Evolutionary conservation across 139 green algal species (phyloP).

Genomic region (Coccomyxa sp.): DNA sequence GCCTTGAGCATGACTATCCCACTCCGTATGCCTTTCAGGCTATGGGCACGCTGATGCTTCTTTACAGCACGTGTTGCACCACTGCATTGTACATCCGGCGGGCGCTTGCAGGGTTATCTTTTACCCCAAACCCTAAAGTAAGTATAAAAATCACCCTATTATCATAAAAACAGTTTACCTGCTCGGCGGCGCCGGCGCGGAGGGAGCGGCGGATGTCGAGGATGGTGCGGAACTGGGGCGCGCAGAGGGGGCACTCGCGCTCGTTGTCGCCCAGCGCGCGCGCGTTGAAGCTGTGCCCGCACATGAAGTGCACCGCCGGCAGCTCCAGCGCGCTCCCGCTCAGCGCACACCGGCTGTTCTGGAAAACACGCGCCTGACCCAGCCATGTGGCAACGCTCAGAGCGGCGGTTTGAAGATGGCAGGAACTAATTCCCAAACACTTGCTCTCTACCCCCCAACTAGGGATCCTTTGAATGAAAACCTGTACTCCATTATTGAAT

Average conservation of each 20-base stretch:
- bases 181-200: conserved; percentile 36
- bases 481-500: no score
- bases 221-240: conserved; percentile 65
- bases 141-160: no score
- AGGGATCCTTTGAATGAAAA: no score
- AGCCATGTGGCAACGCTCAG: not conserved
- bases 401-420: not conserved
- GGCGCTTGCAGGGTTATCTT: no score
- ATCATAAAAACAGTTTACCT: conserved; percentile 1
- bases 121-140: no score
- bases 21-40: no score
- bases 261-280: conserved; percentile 81
- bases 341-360: conserved; percentile 70
- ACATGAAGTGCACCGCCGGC: conserved; percentile 94
- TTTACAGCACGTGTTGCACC: no score
- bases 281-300: conserved; percentile 89
- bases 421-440: no score
- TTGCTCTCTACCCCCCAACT: no score
- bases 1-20: no score
- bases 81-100: no score
- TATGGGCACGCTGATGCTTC: no score
- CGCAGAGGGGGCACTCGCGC: conserved; percentile 86
- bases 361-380: conserved; percentile 78
- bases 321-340: conserved; percentile 81
- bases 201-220: conserved; percentile 62